phyloP scores from a whole-genome alignment of 305 asterid genomes.

The Lippia alba region DNA sequence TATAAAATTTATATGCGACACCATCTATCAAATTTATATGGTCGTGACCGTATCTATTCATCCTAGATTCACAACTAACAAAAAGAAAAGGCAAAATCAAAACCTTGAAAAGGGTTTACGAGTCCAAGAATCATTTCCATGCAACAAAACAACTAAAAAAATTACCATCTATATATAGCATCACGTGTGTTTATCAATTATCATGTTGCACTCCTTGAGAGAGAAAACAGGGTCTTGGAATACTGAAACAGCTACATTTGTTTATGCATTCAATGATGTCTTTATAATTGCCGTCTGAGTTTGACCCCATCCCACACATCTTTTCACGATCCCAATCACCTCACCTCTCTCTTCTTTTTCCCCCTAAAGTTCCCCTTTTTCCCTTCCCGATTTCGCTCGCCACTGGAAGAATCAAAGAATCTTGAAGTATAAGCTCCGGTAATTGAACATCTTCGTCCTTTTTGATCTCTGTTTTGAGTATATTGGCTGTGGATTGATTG shows the following conservation, averaged over 20 bases:
- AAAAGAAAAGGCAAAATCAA: too few species aligned
- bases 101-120: neutral
- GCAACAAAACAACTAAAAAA: slow-evolving; percentile 12
- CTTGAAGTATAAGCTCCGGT: neutral
- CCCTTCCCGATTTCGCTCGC: slow-evolving; percentile 24
- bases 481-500: slow-evolving; percentile 25
- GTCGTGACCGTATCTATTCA: too few species aligned
- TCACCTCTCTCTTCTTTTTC: slow-evolving; percentile 11
- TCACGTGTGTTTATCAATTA: slow-evolving; percentile 15
- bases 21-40: too few species aligned
- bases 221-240: slow-evolving; percentile 5
- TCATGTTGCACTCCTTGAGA: neutral
- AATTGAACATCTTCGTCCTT: slow-evolving; percentile 12
- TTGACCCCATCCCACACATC: slow-evolving; percentile 35
- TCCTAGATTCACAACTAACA: too few species aligned
- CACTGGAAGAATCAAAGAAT: neutral
- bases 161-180: neutral
- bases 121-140: slow-evolving; percentile 35
- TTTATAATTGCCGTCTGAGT: slow-evolving; percentile 47
- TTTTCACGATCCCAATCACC: slow-evolving; percentile 40
- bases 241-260: slow-evolving; percentile 27
- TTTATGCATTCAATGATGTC: slow-evolving; percentile 48
- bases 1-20: too few species aligned
- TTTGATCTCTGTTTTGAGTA: slow-evolving; percentile 3
- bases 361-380: slow-evolving; percentile 1